Base-by-base conservation (phyloP, 2,329 filamentous ascomycete genomes). In the Fusarium goolgardi region DNA sequence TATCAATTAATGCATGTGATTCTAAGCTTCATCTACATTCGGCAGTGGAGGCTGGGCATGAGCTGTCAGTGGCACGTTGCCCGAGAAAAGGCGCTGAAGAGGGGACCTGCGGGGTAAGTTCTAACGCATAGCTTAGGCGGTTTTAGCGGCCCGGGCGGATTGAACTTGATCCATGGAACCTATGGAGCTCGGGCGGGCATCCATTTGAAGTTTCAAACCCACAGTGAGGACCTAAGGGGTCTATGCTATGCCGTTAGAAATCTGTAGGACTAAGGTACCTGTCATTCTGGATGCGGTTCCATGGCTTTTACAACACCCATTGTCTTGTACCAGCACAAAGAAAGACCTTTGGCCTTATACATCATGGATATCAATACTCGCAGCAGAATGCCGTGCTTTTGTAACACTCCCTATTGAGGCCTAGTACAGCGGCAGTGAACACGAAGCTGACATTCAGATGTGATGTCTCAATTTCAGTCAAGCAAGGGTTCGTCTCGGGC, bases 81-180 rank as follows among this genome's bases (percentile, higher is more conserved):
- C 21, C 4, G 21, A 21, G 62, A 35, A 46, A 18, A 41, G 56
- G 39, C 45, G 43, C 47, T 57, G 52, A 31, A 63, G 46, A 63
- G 39, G 65, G 65, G 59, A 67, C 64, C 50, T 67, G 65, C 43
- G 65, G 65, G 65, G 59, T 62, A 46, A 29, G 10, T 27, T 47
- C 40, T 29, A 29, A 55, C n/a, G 23, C 47, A 40, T 51, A 51
- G 47, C 34, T 40, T n/a, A 51, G 31, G 47, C 47, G 23, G 21
- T 50, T 54, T n/a, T 54, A 47, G 51, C 31, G 31, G 35, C 35
- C 35, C 35, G 35, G 35, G 31, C 41, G 40, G 23, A 39, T 51
- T 27, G n/a, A 10, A 54, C 15, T 15, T 54, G 21, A 21, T 21
- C 21, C 21, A 21, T 21, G 21, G 15, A 34, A 35, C 20, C n/a